Conservation (phyloP, 108 stramenopile species). For the Cyclotella atomus region DNA sequence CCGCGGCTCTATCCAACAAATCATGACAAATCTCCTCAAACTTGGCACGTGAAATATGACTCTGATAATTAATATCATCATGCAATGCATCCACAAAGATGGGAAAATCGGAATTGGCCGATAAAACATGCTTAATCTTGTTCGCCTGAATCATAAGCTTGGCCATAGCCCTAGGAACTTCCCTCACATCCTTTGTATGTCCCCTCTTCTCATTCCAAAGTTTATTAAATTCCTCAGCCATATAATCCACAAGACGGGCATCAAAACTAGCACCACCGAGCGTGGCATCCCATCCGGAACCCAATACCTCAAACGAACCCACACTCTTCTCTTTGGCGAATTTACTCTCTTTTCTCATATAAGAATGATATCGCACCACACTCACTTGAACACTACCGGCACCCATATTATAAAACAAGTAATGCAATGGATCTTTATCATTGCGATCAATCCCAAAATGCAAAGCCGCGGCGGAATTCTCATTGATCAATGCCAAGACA, state of each 20-base stretch:
- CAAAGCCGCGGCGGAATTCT: conserved; percentile 97
- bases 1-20: conserved; percentile 80
- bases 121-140: conserved; percentile 98
- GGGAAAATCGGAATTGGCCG: conserved; percentile 96
- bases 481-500: conserved; percentile 95
- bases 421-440: conserved; percentile 75
- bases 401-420: conserved; percentile 99
- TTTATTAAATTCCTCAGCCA: conserved; percentile 94
- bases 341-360: conserved; percentile 69
- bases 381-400: conserved; percentile 89
- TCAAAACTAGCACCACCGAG: conserved; percentile 93
- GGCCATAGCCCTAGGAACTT: conserved; percentile 89
- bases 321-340: conserved; percentile 85
- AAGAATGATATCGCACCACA: conserved; percentile 78
- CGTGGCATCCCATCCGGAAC: conserved; percentile 94
- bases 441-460: conserved; percentile 97
- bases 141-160: conserved; percentile 95
- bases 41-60: conserved; percentile 82
- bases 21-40: conserved; percentile 90
- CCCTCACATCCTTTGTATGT: conserved; percentile 80
- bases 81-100: conserved; percentile 94
- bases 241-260: conserved; percentile 86
- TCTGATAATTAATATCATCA: conserved; percentile 87
- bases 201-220: conserved; percentile 71
- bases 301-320: conserved; percentile 92